phyloP scores from a whole-genome alignment of 2,329 filamentous ascomycete species.

The Dactylellina leptospora region DNA sequence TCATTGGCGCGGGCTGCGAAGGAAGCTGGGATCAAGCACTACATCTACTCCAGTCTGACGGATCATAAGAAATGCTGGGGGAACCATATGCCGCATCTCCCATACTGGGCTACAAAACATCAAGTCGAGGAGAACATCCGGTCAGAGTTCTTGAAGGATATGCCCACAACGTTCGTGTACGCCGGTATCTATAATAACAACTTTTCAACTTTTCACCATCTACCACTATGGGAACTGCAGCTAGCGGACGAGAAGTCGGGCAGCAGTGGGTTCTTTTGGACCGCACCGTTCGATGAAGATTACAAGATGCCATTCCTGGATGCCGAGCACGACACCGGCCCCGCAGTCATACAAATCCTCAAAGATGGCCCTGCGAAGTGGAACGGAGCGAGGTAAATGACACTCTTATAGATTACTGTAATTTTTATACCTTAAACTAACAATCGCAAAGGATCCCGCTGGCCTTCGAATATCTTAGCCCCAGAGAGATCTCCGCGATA shows the following conservation, averaged over 20 bases:
- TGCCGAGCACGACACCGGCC: slow-evolving; percentile 93
- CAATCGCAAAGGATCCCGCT: slow-evolving; percentile 73
- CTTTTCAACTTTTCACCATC: slow-evolving; percentile 79
- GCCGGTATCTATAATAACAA: slow-evolving; percentile 99
- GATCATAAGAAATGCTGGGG: slow-evolving; percentile 81
- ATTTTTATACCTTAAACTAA: slow-evolving; percentile 52
- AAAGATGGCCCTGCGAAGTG: slow-evolving; percentile 90
- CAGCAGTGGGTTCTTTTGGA: slow-evolving; percentile 77
- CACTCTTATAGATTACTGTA: slow-evolving; percentile 5
- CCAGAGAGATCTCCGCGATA: slow-evolving; percentile 79
- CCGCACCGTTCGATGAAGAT: slow-evolving; percentile 90
- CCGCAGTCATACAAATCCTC: slow-evolving; percentile 90
- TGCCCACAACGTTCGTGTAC: slow-evolving; percentile 88
- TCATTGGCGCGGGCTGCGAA: slow-evolving; percentile 90
- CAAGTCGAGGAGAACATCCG: slow-evolving; percentile 90
- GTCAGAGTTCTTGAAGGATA: slow-evolving; percentile 71
- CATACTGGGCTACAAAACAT: slow-evolving; percentile 92
- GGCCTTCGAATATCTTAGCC: slow-evolving; percentile 88
- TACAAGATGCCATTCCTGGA: slow-evolving; percentile 93
- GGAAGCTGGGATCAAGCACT: slow-evolving; percentile 83
- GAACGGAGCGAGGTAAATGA: slow-evolving; percentile 73
- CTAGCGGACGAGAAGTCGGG: slow-evolving; percentile 88
- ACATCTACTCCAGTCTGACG: slow-evolving; percentile 96
- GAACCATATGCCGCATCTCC: slow-evolving; percentile 79
- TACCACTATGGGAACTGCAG: slow-evolving; percentile 77